phyloP scores from a whole-genome alignment of 495 filamentous ascomycete genomes.

The Penicillium silybi region DNA sequence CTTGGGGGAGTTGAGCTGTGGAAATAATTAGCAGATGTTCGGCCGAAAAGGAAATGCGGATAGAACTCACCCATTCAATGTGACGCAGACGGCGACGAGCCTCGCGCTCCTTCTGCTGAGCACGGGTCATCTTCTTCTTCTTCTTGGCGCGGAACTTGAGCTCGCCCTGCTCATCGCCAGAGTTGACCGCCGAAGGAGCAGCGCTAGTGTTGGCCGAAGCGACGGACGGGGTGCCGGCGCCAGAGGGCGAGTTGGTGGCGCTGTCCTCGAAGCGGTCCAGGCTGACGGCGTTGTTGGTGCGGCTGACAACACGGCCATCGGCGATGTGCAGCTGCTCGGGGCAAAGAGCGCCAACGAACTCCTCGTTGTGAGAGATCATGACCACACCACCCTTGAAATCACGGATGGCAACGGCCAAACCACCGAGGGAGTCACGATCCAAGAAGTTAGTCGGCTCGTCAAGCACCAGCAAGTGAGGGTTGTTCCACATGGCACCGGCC shows the following conservation, averaged over 20 bases:
- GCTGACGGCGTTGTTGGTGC: slow-evolving; percentile 67
- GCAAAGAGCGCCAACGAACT: slow-evolving; percentile 93
- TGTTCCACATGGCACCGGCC: slow-evolving; percentile 98
- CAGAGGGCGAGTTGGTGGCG: slow-evolving; percentile 54
- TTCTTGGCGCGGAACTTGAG: slow-evolving; percentile 92
- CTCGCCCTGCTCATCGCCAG: slow-evolving; percentile 70
- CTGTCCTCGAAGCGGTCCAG: slow-evolving; percentile 85
- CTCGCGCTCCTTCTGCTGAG: slow-evolving; percentile 91
- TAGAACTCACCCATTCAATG: slow-evolving; percentile 74
- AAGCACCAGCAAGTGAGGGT: slow-evolving; percentile 93
- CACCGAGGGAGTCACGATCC: slow-evolving; percentile 94
- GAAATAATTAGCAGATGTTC: slow-evolving; percentile 21
- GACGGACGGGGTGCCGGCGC: slow-evolving; percentile 49
- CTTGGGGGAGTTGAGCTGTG: slow-evolving; percentile 52
- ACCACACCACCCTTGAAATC: slow-evolving; percentile 98
- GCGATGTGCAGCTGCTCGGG: slow-evolving; percentile 92
- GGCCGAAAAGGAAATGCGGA: not conserved
- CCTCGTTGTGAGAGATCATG: slow-evolving; percentile 99
- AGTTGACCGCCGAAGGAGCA: slow-evolving; percentile 72
- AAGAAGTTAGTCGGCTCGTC: slow-evolving; percentile 99
- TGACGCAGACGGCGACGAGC: slow-evolving; percentile 82
- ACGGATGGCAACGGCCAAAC: slow-evolving; percentile 90
- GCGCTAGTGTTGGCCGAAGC: slow-evolving; percentile 55
- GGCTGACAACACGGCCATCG: slow-evolving; percentile 79
- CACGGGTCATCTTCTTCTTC: slow-evolving; percentile 99